phyloP scores from a whole-genome alignment of 306 rosid genomes.

The Herpetospermum pedunculosum region DNA sequence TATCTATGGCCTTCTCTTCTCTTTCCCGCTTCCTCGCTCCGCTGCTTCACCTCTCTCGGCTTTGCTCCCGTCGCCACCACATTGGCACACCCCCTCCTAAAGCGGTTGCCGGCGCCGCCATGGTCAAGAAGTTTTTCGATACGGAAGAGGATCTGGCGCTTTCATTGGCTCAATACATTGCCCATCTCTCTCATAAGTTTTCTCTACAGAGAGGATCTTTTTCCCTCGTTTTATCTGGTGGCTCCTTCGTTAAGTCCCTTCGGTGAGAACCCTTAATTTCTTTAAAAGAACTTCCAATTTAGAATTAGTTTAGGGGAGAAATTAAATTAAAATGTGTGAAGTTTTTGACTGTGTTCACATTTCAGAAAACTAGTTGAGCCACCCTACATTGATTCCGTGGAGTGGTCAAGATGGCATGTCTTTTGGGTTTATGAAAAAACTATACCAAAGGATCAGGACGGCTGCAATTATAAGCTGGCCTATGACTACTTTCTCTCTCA shows the following conservation, averaged over 20 bases:
- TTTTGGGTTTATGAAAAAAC: conserved; percentile 77
- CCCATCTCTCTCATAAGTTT: conserved; percentile 51
- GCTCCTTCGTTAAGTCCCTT: conserved; percentile 49
- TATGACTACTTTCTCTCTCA: conserved; percentile 60
- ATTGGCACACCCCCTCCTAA: conserved; percentile 5
- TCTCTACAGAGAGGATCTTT: conserved; percentile 36
- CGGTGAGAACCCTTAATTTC: no score
- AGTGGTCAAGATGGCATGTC: conserved; percentile 72
- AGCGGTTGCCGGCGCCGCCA: no score
- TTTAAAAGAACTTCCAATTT: no score
- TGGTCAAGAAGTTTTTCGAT: conserved; percentile 43
- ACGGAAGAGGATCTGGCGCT: conserved; percentile 44
- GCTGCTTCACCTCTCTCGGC: conserved; percentile 8
- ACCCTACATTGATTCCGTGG: conserved; percentile 37
- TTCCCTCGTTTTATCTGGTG: conserved; percentile 58
- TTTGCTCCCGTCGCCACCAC: conserved; percentile 8
- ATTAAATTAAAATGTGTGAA: no score
- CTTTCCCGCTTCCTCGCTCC: conserved; percentile 5
- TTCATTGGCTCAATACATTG: conserved; percentile 53
- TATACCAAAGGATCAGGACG: conserved; percentile 57
- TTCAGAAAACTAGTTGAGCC: conserved; percentile 61
- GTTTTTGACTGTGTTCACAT: background rate
- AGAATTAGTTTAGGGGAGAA: no score
- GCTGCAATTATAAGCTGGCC: conserved; percentile 75
- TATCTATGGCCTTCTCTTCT: conserved; percentile 16